Conservation (phyloP, 179 eudicot genomes). For the Patellifolia procumbens region DNA sequence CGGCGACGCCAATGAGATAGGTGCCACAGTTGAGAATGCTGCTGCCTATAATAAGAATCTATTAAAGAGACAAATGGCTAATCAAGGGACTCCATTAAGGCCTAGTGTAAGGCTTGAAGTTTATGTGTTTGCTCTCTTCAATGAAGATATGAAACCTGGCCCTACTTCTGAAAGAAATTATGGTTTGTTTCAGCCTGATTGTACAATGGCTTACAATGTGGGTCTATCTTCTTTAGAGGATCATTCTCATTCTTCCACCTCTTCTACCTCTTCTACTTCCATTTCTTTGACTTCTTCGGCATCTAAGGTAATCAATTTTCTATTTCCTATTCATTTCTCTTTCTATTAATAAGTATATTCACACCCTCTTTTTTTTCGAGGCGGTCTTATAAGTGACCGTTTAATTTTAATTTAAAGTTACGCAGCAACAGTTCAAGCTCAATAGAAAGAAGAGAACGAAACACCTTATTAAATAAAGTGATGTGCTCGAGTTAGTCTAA, state of each 20-base stretch:
- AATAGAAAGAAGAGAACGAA: no score
- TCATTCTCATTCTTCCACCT: no score
- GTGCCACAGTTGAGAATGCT: conserved; percentile 62
- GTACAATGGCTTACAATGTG: conserved; percentile 73
- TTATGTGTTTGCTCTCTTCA: conserved; percentile 78
- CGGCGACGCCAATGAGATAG: conserved; percentile 65
- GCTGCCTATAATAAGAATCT: conserved; percentile 69
- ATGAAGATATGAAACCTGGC: conserved; percentile 87
- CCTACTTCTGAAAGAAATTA: conserved; percentile 84
- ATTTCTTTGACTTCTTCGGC: conserved; percentile 65
- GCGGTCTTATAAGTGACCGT: no score
- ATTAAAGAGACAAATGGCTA: conserved; percentile 51
- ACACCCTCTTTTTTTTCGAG: no score
- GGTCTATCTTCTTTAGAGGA: conserved; percentile 47
- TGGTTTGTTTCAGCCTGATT: conserved; percentile 74
- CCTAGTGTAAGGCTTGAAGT: conserved; percentile 58
- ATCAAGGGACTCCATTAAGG: conserved; percentile 79
- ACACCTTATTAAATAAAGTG: no score
- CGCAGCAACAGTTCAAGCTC: no score
- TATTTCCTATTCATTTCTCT: background rate
- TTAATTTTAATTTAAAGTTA: no score
- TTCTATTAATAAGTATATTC: no score
- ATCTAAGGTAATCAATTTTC: conserved; percentile 33
- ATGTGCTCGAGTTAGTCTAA: no score
- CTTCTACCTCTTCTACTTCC: conserved; percentile 53